These are phyloP conservation scores for Colletotrichum incanum DNA, from an alignment of 2,329 filamentous ascomycete genomes.

Conservation along the genomic window DNA sequence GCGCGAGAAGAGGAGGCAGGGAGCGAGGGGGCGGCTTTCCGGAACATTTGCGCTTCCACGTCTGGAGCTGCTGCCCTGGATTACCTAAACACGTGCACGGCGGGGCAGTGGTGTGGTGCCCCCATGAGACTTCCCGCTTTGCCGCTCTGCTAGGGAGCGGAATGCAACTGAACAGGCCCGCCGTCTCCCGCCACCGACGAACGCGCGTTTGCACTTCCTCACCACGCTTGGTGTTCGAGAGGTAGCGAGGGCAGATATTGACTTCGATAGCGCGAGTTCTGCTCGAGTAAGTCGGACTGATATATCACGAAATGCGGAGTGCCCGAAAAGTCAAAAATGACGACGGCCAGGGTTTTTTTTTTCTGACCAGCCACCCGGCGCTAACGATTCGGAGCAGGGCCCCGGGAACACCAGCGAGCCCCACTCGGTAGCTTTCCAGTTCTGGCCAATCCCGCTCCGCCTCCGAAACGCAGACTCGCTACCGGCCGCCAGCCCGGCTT, in stretches of 20 bases:
- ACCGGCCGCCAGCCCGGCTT: conserved; percentile 5
- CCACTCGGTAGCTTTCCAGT: neutral
- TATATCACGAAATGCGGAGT: neutral
- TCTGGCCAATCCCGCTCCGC: neutral
- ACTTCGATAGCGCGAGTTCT: conserved; percentile 4
- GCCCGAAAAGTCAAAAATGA: neutral
- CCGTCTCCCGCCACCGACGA: neutral
- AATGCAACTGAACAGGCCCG: neutral
- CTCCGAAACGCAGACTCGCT: neutral
- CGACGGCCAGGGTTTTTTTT: neutral
- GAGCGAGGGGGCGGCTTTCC: too few relatives aligned
- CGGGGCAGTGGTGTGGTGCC: neutral
- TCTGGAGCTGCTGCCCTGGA: too few relatives aligned
- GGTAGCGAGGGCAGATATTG: conserved; percentile 7
- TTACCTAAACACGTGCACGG: neutral
- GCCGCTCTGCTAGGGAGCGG: neutral
- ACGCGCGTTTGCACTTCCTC: neutral
- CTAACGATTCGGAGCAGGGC: neutral
- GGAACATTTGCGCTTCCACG: too few relatives aligned
- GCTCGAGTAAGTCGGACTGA: conserved; percentile 2
- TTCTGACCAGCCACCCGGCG: neutral
- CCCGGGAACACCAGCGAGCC: neutral
- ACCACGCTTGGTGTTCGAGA: neutral
- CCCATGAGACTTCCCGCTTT: neutral
- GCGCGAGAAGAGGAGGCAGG: too few relatives aligned